These are phyloP conservation scores for Crucibulum parvulum DNA, from an alignment of 1,284 basidiomycete species.

Conservation along the genomic window DNA sequence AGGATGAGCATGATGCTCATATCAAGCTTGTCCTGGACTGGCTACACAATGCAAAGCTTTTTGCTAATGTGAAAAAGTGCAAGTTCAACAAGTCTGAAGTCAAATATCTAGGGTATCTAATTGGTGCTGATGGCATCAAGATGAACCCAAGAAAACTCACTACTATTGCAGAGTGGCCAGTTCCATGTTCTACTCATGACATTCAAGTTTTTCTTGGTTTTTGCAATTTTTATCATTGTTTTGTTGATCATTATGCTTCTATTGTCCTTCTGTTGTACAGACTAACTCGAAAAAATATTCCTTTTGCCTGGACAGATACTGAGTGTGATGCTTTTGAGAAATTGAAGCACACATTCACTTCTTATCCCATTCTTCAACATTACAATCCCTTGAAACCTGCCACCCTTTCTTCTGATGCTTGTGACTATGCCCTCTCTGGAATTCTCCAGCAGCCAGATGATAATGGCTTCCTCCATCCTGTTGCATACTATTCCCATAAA, in stretches of 20 bases:
- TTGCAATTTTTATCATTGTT: conserved; percentile 20
- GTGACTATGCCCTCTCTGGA: conserved; percentile 38
- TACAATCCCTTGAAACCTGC: conserved; percentile 38
- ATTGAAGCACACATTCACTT: conserved; percentile 39
- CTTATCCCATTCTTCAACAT: conserved; percentile 42
- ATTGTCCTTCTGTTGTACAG: conserved; percentile 25
- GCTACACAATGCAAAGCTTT: conserved; percentile 32
- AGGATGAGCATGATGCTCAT: conserved; percentile 26
- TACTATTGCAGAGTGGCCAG: conserved; percentile 19
- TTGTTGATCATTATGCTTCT: conserved; percentile 39
- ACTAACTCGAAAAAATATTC: conserved; percentile 22
- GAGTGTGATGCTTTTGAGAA: conserved; percentile 29
- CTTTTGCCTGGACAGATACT: conserved; percentile 21
- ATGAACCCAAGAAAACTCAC: conserved; percentile 46
- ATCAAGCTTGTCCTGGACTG: conserved; percentile 41
- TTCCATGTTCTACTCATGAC: conserved; percentile 4
- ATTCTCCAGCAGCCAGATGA: conserved; percentile 35
- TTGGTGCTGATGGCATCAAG: conserved; percentile 36
- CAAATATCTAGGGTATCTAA: conserved; percentile 50
- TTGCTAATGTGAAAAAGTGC: conserved; percentile 33
- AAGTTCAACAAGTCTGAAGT: conserved; percentile 36
- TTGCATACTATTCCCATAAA: conserved; percentile 36
- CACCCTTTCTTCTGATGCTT: conserved; percentile 42
- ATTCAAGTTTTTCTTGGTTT: conserved; percentile 4
- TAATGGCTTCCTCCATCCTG: conserved; percentile 30